These are phyloP conservation scores for Metschnikowia henanensis DNA, from an alignment of 805 yeast genomes.

Conservation along the genomic window DNA sequence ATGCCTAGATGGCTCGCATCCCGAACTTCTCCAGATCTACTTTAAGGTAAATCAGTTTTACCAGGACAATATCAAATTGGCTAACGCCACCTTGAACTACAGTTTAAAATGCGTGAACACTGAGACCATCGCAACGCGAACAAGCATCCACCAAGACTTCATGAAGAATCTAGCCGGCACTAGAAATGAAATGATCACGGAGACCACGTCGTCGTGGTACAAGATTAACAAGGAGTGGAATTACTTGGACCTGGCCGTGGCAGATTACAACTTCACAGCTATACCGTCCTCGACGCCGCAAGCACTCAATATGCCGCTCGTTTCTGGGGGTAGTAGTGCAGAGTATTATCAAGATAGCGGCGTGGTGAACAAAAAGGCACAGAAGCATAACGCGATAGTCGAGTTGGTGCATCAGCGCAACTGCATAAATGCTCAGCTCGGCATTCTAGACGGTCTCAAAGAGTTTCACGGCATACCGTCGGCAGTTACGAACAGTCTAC, in stretches of 20 bases:
- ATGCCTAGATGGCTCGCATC: slow-evolving; percentile 89
- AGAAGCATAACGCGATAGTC: slow-evolving; percentile 36
- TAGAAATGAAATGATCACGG: slow-evolving; percentile 61
- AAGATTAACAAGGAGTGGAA: slow-evolving; percentile 87
- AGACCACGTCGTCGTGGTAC: slow-evolving; percentile 88
- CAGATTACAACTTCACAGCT: slow-evolving; percentile 50
- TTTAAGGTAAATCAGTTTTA: slow-evolving; percentile 70
- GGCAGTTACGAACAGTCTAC: slow-evolving; percentile 47
- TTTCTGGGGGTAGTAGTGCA: slow-evolving; percentile 19
- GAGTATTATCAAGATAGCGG: slow-evolving; percentile 19
- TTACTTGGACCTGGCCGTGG: slow-evolving; percentile 66
- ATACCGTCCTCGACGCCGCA: slow-evolving; percentile 28
- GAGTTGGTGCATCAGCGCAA: slow-evolving; percentile 64
- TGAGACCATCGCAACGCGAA: slow-evolving; percentile 78
- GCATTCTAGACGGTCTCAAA: slow-evolving; percentile 65
- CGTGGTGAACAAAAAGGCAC: slow-evolving; percentile 32
- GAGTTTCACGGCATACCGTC: slow-evolving; percentile 81
- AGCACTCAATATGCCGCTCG: slow-evolving; percentile 13
- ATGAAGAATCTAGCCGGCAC: slow-evolving; percentile 65
- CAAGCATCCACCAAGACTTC: slow-evolving; percentile 81
- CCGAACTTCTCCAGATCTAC: slow-evolving; percentile 76
- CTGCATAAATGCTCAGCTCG: slow-evolving; percentile 65
- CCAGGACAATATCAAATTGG: slow-evolving; percentile 59
- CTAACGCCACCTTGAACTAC: slow-evolving; percentile 49
- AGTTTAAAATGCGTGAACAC: slow-evolving; percentile 73